These are phyloP conservation scores for Zymoseptoria passerinii DNA, from an alignment of 2,329 filamentous ascomycete genomes.

Conservation along the genomic window DNA sequence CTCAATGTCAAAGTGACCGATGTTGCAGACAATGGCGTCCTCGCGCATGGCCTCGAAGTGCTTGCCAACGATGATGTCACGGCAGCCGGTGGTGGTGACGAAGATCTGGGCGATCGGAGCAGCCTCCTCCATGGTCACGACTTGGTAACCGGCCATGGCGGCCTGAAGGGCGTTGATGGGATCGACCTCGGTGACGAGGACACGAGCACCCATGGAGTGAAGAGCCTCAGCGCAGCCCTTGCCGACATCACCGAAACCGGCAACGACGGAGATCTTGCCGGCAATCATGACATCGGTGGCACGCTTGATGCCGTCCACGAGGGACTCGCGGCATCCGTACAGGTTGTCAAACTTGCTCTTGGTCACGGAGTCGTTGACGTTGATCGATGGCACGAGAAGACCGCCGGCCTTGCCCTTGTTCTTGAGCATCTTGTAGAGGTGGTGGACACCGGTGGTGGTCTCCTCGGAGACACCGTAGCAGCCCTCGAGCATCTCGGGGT, in stretches of 20 bases:
- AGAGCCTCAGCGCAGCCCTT: conserved; percentile 97
- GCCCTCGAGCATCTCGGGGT: conserved; percentile 95
- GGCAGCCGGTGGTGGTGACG: conserved; percentile 97
- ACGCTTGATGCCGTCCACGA: conserved; percentile 99
- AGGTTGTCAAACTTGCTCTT: conserved; percentile 99
- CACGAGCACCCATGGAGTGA: conserved; percentile 92
- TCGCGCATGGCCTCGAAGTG: conserved; percentile 96
- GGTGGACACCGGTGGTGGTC: conserved; percentile 99
- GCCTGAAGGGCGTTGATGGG: conserved; percentile 99
- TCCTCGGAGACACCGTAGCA: conserved; percentile 99
- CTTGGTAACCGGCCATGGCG: conserved; percentile 93
- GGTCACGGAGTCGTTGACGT: conserved; percentile 99
- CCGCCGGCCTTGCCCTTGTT: conserved; percentile 58
- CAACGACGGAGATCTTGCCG: conserved; percentile 95
- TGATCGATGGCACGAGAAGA: conserved; percentile 91
- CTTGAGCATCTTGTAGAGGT: conserved; percentile 95
- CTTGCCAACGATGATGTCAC: conserved; percentile 84
- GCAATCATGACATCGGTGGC: conserved; percentile 99
- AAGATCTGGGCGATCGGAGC: conserved; percentile 88
- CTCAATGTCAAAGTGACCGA: conserved; percentile 99
- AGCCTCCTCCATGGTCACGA: conserved; percentile 97
- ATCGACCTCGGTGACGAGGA: conserved; percentile 93
- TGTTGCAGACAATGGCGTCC: conserved; percentile 99
- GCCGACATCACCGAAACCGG: conserved; percentile 97
- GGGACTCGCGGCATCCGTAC: conserved; percentile 97